Evolutionary conservation across 2,329 filamentous ascomycete genomes (phyloP).

Genomic region (Fusarium paranaense): DNA sequence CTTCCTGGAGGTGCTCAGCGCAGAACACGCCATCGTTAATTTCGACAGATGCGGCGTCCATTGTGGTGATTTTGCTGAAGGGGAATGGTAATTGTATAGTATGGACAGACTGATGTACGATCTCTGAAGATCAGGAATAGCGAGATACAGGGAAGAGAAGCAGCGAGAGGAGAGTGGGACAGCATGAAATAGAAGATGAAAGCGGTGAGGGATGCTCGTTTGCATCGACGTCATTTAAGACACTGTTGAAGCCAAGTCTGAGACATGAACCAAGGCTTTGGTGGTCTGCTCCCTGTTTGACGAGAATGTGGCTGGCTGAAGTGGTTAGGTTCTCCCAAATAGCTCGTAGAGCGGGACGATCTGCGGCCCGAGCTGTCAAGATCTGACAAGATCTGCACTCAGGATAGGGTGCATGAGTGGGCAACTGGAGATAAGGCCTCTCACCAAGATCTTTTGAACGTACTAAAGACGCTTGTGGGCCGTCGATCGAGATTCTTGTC

Average conservation of each 20-base stretch:
- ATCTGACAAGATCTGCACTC: not conserved
- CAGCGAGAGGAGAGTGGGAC: not conserved
- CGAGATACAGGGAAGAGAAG: not conserved
- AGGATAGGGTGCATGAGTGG: not conserved
- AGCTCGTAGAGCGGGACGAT: not conserved
- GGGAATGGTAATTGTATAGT: not conserved
- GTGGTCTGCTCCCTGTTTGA: not conserved
- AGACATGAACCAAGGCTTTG: not conserved
- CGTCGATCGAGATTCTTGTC: not conserved
- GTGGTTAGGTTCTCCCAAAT: not conserved
- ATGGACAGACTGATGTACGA: not conserved
- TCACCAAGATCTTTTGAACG: not conserved
- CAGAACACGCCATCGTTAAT: not conserved
- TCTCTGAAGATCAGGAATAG: not conserved
- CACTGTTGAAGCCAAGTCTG: not conserved
- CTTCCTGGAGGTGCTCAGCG: not conserved
- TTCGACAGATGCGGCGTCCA: not conserved
- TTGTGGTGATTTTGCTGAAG: not conserved
- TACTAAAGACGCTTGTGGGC: not conserved
- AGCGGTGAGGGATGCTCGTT: not conserved
- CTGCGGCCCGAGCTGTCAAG: not conserved
- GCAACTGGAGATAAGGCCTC: not conserved
- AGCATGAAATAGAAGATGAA: not conserved
- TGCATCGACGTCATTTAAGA: not conserved
- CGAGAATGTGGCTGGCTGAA: not conserved